A percentile compares a stretch with the other conserved stretches of the same genome.
These are phyloP conservation scores for Discostella stelligeroides DNA, from an alignment of 108 stramenopile species.

Conservation along the genomic window DNA sequence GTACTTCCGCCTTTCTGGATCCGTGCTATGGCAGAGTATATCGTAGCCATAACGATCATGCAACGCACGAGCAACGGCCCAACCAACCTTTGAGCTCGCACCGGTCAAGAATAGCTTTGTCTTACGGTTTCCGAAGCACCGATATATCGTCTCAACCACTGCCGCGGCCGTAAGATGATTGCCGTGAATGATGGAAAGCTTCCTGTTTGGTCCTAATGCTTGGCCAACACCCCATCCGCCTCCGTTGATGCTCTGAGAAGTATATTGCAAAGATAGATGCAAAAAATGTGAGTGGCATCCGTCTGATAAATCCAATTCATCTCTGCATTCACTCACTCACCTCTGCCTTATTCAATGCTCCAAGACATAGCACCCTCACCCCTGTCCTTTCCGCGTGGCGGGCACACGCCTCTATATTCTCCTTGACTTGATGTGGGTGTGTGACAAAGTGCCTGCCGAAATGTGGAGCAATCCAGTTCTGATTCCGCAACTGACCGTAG, in stretches of 20 bases:
- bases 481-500: slow-evolving; percentile 37
- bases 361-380: slow-evolving; percentile 58
- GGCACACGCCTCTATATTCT: slow-evolving; percentile 58
- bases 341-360: slow-evolving; percentile 67
- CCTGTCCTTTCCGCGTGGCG: slow-evolving; percentile 56
- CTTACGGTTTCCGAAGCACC: slow-evolving; percentile 32
- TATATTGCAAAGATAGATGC: not conserved
- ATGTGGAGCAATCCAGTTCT: slow-evolving; percentile 58
- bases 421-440: slow-evolving; percentile 31
- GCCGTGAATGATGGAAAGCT: slow-evolving; percentile 59
- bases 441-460: slow-evolving; percentile 60
- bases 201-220: slow-evolving; percentile 45
- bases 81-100: slow-evolving; percentile 64
- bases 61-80: slow-evolving; percentile 59
- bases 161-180: slow-evolving; percentile 65
- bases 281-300: no score
- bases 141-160: slow-evolving; percentile 51
- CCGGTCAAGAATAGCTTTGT: slow-evolving; percentile 56
- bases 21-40: slow-evolving; percentile 56
- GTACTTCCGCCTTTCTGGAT: slow-evolving; percentile 35
- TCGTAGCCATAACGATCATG: slow-evolving; percentile 47
- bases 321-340: slow-evolving; percentile 3
- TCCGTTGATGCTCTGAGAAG: slow-evolving; percentile 54
- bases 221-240: slow-evolving; percentile 54
- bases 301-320: not conserved